Evolutionary conservation across 1,139 yeast species (phyloP).

Genomic region (Martiniozyma asiatica): DNA sequence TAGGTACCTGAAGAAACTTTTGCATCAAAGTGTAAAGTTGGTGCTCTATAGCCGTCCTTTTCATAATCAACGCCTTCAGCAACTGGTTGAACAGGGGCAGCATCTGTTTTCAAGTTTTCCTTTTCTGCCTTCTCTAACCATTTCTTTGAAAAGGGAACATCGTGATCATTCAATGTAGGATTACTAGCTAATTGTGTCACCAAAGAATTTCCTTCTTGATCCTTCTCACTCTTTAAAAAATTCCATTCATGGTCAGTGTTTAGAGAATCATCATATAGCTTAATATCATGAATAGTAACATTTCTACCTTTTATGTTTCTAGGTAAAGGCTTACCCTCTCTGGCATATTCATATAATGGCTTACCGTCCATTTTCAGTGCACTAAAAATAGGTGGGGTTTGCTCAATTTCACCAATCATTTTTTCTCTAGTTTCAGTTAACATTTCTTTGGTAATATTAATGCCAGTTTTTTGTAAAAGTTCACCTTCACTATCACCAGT

Average conservation of each 20-base stretch:
- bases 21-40: slow-evolving; percentile 60
- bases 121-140: slow-evolving; percentile 30
- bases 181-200: slow-evolving; percentile 36
- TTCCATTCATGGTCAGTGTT: slow-evolving; percentile 43
- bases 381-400: slow-evolving; percentile 91
- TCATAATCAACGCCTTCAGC: slow-evolving; percentile 19
- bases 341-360: slow-evolving; percentile 87
- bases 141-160: slow-evolving; percentile 46
- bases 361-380: slow-evolving; percentile 93
- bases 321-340: slow-evolving; percentile 80
- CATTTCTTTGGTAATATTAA: slow-evolving; percentile 45
- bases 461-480: slow-evolving; percentile 44
- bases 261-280: slow-evolving; percentile 43
- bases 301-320: slow-evolving; percentile 65
- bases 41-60: slow-evolving; percentile 32
- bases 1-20: slow-evolving; percentile 93
- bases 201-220: slow-evolving; percentile 32
- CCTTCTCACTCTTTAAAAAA: slow-evolving; percentile 37
- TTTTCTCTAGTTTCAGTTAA: slow-evolving; percentile 40
- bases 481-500: slow-evolving; percentile 93
- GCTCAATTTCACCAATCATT: slow-evolving; percentile 69
- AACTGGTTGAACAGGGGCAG: slow-evolving; percentile 20
- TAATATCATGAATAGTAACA: slow-evolving; percentile 47
- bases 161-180: slow-evolving; percentile 54
- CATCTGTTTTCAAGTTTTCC: slow-evolving; percentile 13